Evolutionary conservation across 352 stramenopile genomes (phyloP), one percentile per base, ranked within the genome.

Genomic region (Globisporangium viniferum): DNA sequence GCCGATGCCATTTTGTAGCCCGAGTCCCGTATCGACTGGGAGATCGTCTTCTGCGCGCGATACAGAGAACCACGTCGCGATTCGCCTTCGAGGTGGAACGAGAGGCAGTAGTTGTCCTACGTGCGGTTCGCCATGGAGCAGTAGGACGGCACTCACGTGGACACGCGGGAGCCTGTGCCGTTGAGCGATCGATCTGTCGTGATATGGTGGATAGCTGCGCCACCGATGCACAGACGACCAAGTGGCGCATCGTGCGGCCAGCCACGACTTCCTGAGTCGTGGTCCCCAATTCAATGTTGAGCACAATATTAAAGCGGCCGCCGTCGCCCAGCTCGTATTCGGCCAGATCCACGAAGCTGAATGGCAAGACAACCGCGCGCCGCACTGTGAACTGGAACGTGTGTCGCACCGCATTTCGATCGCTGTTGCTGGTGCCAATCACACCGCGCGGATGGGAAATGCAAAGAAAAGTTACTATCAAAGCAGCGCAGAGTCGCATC

Each of bases 111-210:
- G 46, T 87, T 76, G 51, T 62, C 72, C 2, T 89, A 64, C 1
- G 82, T 88, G 29, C 72, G 79, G 67, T 86, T 85, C 10, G 67
- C 58, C 73, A 91, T 84, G 5, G 80, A 69, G 39, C 82, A 88
- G 59, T 80, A 88, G 0, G 73, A 35, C 3, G 77, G 75, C 6
- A 66, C 60, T 14, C 6, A 3, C 6, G 53, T 18, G 4, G 73
- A 67, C 1, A 77, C 68, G 15, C 14, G 15, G 41, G 41, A n/a
- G 41, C 15, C 15, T 15, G 41, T 49, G 15, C 5, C 15, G 20
- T 54, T 65, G 49, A 20, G 67, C 15, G 9, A 44, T 41, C 18
- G 24, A 10, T 56, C 58, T 6, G 73, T 56, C 9, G 73, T 56
- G 55, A 81, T 76, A 15, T n/a, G 64, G 1, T 49, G 14, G 1